Conservation (phyloP, 768 basidiomycete species). For the Pisolithus microcarpus region DNA sequence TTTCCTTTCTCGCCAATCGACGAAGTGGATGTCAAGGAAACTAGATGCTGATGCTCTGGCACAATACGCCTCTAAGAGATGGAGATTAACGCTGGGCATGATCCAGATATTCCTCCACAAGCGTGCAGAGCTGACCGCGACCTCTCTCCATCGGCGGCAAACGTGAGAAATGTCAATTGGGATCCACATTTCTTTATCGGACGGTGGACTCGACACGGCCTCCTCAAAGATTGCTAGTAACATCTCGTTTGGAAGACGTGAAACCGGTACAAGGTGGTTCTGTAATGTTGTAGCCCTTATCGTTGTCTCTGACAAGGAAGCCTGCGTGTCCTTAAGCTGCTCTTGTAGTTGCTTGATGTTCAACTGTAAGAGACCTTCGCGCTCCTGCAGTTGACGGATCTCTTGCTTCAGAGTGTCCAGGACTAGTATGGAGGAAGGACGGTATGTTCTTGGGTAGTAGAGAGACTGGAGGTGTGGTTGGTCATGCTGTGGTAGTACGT, state of each 20-base stretch:
- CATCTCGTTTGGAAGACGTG: conserved; percentile 26
- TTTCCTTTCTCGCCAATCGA: conserved; percentile 24
- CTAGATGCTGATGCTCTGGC: conserved; percentile 18
- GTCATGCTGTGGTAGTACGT: not conserved
- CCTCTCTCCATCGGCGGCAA: conserved; percentile 26
- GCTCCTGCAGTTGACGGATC: conserved; percentile 12
- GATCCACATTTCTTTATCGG: conserved; percentile 7
- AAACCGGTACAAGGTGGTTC: conserved; percentile 22
- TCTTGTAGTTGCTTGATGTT: conserved; percentile 11
- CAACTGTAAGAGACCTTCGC: conserved; percentile 9
- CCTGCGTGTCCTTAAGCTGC: conserved; percentile 13
- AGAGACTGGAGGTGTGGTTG: not conserved
- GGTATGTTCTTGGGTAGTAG: not conserved
- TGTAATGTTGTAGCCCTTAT: conserved; percentile 25
- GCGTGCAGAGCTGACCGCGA: conserved; percentile 24
- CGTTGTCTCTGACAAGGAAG: conserved; percentile 9
- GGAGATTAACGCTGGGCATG: conserved; percentile 13
- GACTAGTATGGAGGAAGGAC: conserved; percentile 11
- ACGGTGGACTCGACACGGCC: conserved; percentile 20
- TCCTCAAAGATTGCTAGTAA: conserved; percentile 26
- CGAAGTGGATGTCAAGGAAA: conserved; percentile 21
- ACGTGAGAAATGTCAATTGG: conserved; percentile 25
- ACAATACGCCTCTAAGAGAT: conserved; percentile 20
- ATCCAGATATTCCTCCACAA: conserved; percentile 24
- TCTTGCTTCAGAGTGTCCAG: conserved; percentile 15